Base-by-base conservation (phyloP, 148 eudicot species). In the Diospyros lotus region DNA sequence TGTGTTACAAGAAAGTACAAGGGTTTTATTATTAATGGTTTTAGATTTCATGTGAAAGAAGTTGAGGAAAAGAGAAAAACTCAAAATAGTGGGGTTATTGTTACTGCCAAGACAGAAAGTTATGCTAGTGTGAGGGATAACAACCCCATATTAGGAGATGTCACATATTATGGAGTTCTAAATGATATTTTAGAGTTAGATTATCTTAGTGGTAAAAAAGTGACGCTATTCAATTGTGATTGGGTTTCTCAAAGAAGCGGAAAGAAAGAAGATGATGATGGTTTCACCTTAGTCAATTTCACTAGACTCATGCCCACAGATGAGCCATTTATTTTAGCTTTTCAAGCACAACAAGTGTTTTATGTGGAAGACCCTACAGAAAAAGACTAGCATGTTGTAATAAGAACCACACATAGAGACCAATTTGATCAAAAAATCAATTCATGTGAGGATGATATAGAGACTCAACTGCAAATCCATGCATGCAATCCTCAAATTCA, bases 71-170 rank as follows among this genome's bases (percentile, higher is more conserved):
- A 17, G 42, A 53, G 38, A 8, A 72, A 59, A 58, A 58, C 66
- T 2, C 76, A 72, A 45, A 67, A 62, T 65, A 78, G 80, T 64
- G 66, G 72, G n/a, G 62, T 78, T 46, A 39, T 50, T 56, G 48
- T 71, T 3, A 73, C 28, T 9, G 9, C 72, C 41, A 42, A 18
- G 40, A 78, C 72, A 1, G 50, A 50, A 38, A 78, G 67, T 13
- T 73, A 65, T 73, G 67, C 80, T n/a, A 72, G 80, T 66, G 52
- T 64, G 53, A 78, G 66, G 28, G 72, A 78, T 48, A 13, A 38
- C 28, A 59, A 78, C 73, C 60, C 73, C 64, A 39, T 66, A 45
- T 38, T 40, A 1, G 63, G 77, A 8, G 69, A 79, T 66, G 77
- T 73, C 39, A 73, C 39, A 8, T 73, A 64, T 38, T 73, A 73